Conservation (phyloP, 305 asterid genomes). For the Rubia peregrina region DNA sequence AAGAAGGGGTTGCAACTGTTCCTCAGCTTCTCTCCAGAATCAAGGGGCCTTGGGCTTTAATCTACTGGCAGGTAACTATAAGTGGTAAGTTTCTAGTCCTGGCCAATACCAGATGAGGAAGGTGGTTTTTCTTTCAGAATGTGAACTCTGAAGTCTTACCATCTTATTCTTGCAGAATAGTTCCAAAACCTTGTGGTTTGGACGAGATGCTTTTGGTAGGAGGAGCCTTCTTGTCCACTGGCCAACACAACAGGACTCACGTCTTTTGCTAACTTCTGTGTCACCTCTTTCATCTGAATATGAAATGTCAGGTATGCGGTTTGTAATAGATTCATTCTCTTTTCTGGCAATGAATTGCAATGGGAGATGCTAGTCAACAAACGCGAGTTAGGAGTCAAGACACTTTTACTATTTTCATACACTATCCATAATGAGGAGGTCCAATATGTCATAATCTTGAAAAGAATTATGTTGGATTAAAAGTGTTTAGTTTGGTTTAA, state of each 20-base stretch:
- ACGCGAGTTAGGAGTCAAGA: not conserved
- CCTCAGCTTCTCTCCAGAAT: slow-evolving; percentile 71
- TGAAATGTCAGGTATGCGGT: slow-evolving; percentile 43
- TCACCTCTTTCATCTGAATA: slow-evolving; percentile 48
- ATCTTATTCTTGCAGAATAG: slow-evolving; percentile 50
- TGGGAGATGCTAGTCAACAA: not conserved
- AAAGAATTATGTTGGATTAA: not conserved
- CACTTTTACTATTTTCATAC: not conserved
- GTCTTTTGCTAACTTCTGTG: slow-evolving; percentile 78
- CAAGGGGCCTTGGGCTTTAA: slow-evolving; percentile 95
- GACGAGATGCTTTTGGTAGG: slow-evolving; percentile 95
- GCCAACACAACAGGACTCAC: slow-evolving; percentile 74
- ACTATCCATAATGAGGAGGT: not conserved
- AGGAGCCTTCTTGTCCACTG: slow-evolving; percentile 95
- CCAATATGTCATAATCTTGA: not conserved
- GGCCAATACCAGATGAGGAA: slow-evolving; percentile 20
- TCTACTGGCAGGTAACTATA: slow-evolving; percentile 95
- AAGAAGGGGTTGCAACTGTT: slow-evolving; percentile 36
- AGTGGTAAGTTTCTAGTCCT: slow-evolving; percentile 63
- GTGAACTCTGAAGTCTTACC: slow-evolving; percentile 19
- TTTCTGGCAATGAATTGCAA: not conserved
- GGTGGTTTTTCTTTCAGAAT: slow-evolving; percentile 10
- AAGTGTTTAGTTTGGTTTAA: not conserved
- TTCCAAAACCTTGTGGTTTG: slow-evolving; percentile 85
- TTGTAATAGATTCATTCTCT: not conserved